Conservation (phyloP, 2,329 filamentous ascomycete genomes). For the Aspergillus ochraceus region DNA sequence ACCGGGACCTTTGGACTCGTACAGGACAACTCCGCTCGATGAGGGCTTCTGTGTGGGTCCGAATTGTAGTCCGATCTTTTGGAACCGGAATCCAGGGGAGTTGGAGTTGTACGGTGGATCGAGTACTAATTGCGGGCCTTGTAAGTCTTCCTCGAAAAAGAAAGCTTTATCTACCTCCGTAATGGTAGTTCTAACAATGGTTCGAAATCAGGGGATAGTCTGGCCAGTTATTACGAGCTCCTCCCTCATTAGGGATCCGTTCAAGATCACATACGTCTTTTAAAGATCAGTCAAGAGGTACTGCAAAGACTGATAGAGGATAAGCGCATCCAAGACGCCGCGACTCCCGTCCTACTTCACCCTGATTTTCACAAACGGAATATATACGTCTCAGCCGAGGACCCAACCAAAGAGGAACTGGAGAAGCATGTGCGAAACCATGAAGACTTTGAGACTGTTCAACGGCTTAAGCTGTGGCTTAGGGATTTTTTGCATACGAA, state of each 20-base stretch:
- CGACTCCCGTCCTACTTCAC: conserved; percentile 25
- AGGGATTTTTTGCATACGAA: conserved; percentile 25
- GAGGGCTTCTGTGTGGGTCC: conserved; percentile 36
- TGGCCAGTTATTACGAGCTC: conserved; percentile 16
- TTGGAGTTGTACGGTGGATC: conserved; percentile 17
- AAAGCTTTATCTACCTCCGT: too few relatives aligned
- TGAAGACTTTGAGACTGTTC: conserved; percentile 31
- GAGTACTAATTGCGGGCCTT: conserved; percentile 23
- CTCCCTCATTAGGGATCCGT: conserved; percentile 19
- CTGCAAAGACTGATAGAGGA: conserved; percentile 24
- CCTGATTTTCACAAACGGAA: conserved; percentile 35
- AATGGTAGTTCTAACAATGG: conserved; percentile 5
- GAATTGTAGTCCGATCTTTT: conserved; percentile 20
- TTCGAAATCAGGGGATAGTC: conserved; percentile 15
- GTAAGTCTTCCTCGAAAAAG: too few relatives aligned
- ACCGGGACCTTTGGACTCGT: conserved; percentile 18
- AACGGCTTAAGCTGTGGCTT: conserved; percentile 31
- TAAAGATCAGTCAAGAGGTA: conserved; percentile 18
- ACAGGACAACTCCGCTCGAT: conserved; percentile 25
- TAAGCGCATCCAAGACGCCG: conserved; percentile 21
- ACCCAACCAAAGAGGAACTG: conserved; percentile 28
- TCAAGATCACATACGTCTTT: conserved; percentile 12
- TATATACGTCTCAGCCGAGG: conserved; percentile 32
- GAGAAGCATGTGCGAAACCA: conserved; percentile 24
- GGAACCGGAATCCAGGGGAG: conserved; percentile 17